Conservation (phyloP, 2,329 filamentous ascomycete species). For the Phyllosticta citrichinensis region DNA sequence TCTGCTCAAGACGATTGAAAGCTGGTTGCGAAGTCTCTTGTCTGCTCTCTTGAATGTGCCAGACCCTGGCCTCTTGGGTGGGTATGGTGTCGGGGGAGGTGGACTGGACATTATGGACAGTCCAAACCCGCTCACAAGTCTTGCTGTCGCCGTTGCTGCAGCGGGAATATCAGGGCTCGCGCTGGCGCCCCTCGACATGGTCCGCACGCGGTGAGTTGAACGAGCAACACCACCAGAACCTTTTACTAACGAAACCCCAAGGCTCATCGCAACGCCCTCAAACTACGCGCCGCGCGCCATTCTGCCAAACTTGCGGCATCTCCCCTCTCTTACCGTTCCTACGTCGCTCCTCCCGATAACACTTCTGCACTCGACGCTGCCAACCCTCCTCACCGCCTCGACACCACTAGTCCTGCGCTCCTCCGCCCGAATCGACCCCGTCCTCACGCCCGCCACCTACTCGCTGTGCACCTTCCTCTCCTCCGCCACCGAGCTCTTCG, state of each 20-base stretch:
- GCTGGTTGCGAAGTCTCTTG: constrained; percentile 84
- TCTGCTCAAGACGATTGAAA: constrained; percentile 76
- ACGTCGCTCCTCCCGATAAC: constrained; percentile 69
- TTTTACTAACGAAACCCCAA: constrained; percentile 21
- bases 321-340: constrained; percentile 62
- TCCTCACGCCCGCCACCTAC: constrained; percentile 72
- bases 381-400: constrained; percentile 71
- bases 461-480: constrained; percentile 73
- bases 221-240: neutral
- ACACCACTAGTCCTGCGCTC: constrained; percentile 78
- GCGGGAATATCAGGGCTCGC: constrained; percentile 64
- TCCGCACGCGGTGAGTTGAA: constrained; percentile 55
- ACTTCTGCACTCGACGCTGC: constrained; percentile 72
- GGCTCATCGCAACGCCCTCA: constrained; percentile 76
- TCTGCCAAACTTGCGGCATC: constrained; percentile 62
- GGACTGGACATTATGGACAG: constrained; percentile 73
- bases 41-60: constrained; percentile 84
- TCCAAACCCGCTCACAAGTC: constrained; percentile 69
- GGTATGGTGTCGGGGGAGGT: constrained; percentile 38
- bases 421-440: constrained; percentile 73
- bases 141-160: constrained; percentile 60
- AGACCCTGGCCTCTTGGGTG: constrained; percentile 55
- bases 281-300: constrained; percentile 66
- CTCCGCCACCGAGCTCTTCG: constrained; percentile 67
- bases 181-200: constrained; percentile 78